Conservation (phyloP, 768 basidiomycete species). For the Pisolithus microcarpus region DNA sequence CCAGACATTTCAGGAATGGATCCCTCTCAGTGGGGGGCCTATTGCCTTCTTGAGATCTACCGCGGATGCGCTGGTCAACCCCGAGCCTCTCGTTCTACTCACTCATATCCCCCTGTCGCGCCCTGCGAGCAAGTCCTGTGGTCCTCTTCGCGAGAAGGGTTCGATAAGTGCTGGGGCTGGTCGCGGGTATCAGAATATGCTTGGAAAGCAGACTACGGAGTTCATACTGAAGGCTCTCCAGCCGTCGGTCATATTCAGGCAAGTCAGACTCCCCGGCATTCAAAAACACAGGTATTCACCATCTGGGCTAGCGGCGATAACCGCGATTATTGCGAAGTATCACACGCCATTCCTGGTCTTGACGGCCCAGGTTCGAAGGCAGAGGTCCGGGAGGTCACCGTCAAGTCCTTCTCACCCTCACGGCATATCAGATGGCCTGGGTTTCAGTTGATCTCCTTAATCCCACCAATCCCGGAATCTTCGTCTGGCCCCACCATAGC, state of each 20-base stretch:
- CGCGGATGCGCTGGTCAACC: conserved; percentile 10
- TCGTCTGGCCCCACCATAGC: conserved; percentile 39
- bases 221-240: conserved; percentile 65
- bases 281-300: not conserved
- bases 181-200: conserved; percentile 72
- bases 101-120: conserved; percentile 83
- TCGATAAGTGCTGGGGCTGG: conserved; percentile 72
- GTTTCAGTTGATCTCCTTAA: conserved; percentile 77
- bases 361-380: conserved; percentile 15
- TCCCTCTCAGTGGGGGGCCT: conserved; percentile 44
- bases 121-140: conserved; percentile 67
- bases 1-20: conserved; percentile 49
- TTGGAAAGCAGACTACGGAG: conserved; percentile 70
- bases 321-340: conserved; percentile 83
- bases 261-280: conserved; percentile 10
- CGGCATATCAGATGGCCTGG: conserved; percentile 70
- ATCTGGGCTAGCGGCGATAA: conserved; percentile 69
- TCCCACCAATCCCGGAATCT: conserved; percentile 28
- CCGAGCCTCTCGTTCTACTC: conserved; percentile 57
- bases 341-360: conserved; percentile 37
- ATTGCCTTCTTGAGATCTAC: conserved; percentile 53
- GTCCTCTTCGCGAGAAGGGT: conserved; percentile 65
- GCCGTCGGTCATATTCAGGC: conserved; percentile 71
- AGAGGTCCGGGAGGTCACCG: conserved; percentile 66
- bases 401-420: conserved; percentile 81